Base-by-base conservation (phyloP, 768 basidiomycete genomes). In the Auriscalpium orientale region DNA sequence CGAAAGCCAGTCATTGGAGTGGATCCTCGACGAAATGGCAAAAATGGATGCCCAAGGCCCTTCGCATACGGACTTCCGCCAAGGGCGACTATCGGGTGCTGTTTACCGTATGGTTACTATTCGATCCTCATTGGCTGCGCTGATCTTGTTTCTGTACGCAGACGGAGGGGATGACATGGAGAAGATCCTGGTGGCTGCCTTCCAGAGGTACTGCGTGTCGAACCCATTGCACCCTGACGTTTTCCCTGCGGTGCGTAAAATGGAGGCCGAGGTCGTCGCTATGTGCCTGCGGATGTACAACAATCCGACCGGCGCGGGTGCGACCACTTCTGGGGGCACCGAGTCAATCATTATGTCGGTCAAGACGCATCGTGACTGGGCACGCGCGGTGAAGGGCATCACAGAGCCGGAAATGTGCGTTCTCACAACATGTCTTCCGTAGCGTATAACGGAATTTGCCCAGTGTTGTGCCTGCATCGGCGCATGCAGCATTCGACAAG, bases 401-500 rank as follows among this genome's bases (percentile, higher is more conserved):
- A 91, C 79, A 0, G 81, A 87, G 58, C 95, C 95, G 1, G 95
- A 99, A 68, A 94, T 98, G 95, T 92, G 59, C 36, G 84, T 71
- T 16, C 9, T 52, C 0, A 15, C 58, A 47, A 46, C 43, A 34
- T 46, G 16, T 12, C 33, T 38, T 22, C 0, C 28, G 28, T 2
- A 12, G 40, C 45, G 20, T 60, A 7, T n/a, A 35, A 12, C 43
- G 8, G 12, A 51, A 15, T 46, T 65, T 22, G 62, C 37, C 35
- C 52, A 95, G 94, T 75, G 76, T 98, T 58, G 72, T 98, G 8
- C 89, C 94, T 0, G 75, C 79, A 0, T 87, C 90, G 0, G 93
- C 89, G 0, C 95, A 98, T 65, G 92, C 92, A 2, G 95, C 95
- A 0, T 99, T 99, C 67, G 87, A 93, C 74, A 99, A 99, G 68